phyloP scores from a whole-genome alignment of 352 stramenopile species.

The Pythium brassicae region DNA sequence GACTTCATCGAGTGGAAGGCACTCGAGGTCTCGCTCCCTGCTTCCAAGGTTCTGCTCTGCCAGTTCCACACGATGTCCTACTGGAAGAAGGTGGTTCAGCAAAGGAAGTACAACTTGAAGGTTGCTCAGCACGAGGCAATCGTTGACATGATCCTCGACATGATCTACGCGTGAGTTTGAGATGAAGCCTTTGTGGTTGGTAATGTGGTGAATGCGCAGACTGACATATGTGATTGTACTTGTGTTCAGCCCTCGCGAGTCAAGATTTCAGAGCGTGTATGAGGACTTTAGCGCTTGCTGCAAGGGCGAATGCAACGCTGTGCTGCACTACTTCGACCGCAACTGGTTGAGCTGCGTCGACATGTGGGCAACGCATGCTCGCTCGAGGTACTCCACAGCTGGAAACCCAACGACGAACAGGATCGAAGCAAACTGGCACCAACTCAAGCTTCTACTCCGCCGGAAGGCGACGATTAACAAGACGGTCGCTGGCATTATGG shows the following conservation, averaged over 20 bases:
- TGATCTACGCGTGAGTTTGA: slow-evolving; percentile 10
- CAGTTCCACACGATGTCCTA: slow-evolving; percentile 18
- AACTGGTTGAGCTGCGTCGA: slow-evolving; percentile 14
- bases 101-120: slow-evolving; percentile 11
- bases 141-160: neutral
- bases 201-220: too few relatives aligned
- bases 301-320: neutral
- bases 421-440: slow-evolving; percentile 20
- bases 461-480: slow-evolving; percentile 12
- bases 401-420: slow-evolving; percentile 20
- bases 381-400: slow-evolving; percentile 9
- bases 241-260: too few relatives aligned
- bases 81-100: slow-evolving; percentile 15
- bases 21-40: slow-evolving; percentile 10
- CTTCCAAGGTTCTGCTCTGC: slow-evolving; percentile 6
- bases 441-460: slow-evolving; percentile 14
- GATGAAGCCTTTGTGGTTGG: too few relatives aligned
- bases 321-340: slow-evolving; percentile 8
- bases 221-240: too few relatives aligned
- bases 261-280: too few relatives aligned
- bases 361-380: slow-evolving; percentile 14
- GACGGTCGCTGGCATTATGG: slow-evolving; percentile 11
- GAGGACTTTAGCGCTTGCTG: too few relatives aligned
- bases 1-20: slow-evolving; percentile 19
- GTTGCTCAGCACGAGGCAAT: slow-evolving; percentile 6